These are phyloP conservation scores for Crithidia mellificae DNA, from an alignment of 208 protist species.

Conservation along the genomic window DNA sequence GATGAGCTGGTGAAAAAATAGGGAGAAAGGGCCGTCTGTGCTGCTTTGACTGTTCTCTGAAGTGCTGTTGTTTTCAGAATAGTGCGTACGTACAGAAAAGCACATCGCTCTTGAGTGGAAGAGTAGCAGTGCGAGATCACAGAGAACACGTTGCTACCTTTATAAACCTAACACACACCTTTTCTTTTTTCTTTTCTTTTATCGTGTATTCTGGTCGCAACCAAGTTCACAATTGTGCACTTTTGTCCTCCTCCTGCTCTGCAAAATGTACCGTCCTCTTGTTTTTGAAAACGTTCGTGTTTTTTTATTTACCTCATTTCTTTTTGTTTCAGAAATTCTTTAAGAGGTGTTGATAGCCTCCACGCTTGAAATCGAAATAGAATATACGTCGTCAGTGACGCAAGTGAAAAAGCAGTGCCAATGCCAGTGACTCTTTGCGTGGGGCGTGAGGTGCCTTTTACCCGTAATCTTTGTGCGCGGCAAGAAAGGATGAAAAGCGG, in stretches of 20 bases:
- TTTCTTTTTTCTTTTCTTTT: background rate
- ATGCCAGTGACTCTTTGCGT: no score
- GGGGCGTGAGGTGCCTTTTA: no score
- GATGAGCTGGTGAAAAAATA: background rate
- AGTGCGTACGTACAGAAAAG: background rate
- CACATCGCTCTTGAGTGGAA: background rate
- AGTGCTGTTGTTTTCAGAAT: background rate
- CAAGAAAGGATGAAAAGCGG: no score
- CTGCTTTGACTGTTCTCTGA: background rate
- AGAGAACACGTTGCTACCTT: conserved; percentile 6
- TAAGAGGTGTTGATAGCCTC: conserved; percentile 10
- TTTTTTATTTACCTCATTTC: conserved; percentile 3
- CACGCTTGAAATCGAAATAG: conserved; percentile 3
- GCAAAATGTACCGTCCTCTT: conserved; percentile 18
- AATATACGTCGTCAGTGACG: no score
- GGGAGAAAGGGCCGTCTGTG: background rate
- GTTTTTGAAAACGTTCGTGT: conserved; percentile 4
- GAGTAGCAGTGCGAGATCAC: background rate
- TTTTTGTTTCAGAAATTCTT: background rate
- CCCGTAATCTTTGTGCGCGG: no score
- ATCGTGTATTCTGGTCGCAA: background rate
- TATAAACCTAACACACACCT: background rate
- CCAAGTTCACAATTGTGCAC: conserved; percentile 10
- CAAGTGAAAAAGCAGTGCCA: background rate
- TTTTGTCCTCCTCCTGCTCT: conserved; percentile 8